phyloP scores from a whole-genome alignment of 2,329 filamentous ascomycete species.

The Sporothrix variecibatus region DNA sequence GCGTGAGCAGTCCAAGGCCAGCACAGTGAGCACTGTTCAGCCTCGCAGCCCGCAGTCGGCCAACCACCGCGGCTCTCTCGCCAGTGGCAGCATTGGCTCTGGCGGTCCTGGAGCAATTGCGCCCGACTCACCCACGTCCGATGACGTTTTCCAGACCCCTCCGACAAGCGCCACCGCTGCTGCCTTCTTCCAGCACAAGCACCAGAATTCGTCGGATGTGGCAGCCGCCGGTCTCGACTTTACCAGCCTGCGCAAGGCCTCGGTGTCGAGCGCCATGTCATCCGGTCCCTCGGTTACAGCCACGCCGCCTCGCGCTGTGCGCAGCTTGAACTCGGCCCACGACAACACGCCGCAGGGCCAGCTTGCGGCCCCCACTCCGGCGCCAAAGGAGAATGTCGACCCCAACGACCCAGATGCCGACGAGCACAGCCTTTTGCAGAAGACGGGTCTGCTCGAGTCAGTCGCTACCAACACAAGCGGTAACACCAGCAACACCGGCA shows the following conservation, averaged over 20 bases:
- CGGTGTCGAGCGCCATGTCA: conserved; percentile 46
- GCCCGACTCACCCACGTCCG: conserved; percentile 44
- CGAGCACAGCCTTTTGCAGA: conserved; percentile 67
- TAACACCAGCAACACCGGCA: not conserved
- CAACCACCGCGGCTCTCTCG: conserved; percentile 36
- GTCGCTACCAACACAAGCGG: conserved; percentile 27
- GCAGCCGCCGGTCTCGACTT: conserved; percentile 42
- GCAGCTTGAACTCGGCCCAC: conserved; percentile 37
- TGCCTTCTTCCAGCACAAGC: conserved; percentile 41
- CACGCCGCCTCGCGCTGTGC: conserved; percentile 38
- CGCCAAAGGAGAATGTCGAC: conserved; percentile 29
- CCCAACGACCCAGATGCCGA: conserved; percentile 60
- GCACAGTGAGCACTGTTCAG: conserved; percentile 34
- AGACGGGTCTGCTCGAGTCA: conserved; percentile 63
- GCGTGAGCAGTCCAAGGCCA: conserved; percentile 39
- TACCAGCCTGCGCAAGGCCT: conserved; percentile 43
- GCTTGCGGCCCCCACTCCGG: not conserved
- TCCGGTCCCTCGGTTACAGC: conserved; percentile 41
- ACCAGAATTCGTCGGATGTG: conserved; percentile 48
- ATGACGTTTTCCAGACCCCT: conserved; percentile 55
- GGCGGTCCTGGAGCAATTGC: conserved; percentile 29
- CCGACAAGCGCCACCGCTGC: conserved; percentile 45
- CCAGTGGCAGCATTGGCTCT: conserved; percentile 23
- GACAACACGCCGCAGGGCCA: conserved; percentile 31
- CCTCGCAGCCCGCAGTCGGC: conserved; percentile 44